A percentile compares a stretch with the other conserved stretches of the same genome.
These are phyloP conservation scores for Cardiosporidium cionae DNA, from an alignment of 169 alveolate species.

Conservation along the genomic window DNA sequence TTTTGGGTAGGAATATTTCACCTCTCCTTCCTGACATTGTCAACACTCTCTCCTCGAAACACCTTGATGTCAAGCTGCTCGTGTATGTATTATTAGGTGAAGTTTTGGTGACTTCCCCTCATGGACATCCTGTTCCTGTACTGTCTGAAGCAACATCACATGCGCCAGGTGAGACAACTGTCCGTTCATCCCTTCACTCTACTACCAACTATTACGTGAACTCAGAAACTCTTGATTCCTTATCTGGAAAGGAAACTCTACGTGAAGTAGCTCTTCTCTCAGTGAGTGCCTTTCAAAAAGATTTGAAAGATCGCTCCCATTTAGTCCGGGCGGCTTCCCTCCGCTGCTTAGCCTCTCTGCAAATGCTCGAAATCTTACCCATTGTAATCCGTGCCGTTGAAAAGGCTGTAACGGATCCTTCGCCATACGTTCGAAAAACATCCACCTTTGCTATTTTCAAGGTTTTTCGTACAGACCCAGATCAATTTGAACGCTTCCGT, in stretches of 20 bases:
- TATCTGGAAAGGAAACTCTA: too few species aligned
- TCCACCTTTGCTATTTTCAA: conserved; percentile 62
- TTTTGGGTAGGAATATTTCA: not conserved
- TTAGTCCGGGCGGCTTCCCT: conserved; percentile 62
- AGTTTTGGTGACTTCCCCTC: too few species aligned
- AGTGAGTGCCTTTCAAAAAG: conserved; percentile 62
- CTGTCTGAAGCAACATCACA: too few species aligned
- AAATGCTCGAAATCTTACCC: conserved; percentile 53
- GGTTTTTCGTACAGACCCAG: conserved; percentile 45
- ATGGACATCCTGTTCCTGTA: too few species aligned
- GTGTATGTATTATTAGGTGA: not conserved
- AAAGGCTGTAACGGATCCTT: conserved; percentile 57
- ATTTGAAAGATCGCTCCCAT: conserved; percentile 51
- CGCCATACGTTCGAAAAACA: conserved; percentile 64
- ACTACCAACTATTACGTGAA: too few species aligned
- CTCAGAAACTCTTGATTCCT: too few species aligned
- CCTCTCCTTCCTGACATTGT: not conserved
- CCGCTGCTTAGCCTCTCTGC: conserved; percentile 57
- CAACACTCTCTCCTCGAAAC: not conserved
- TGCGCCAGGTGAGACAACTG: too few species aligned
- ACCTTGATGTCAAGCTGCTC: not conserved
- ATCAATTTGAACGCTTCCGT: conserved; percentile 27
- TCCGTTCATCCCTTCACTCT: too few species aligned
- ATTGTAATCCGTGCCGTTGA: conserved; percentile 50
- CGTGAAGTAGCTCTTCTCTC: conserved; percentile 56